Evolutionary conservation across 2,329 filamentous ascomycete species (phyloP), one percentile per base, ranked within the genome.

Genomic region (Herpomyces periplanetae): DNA sequence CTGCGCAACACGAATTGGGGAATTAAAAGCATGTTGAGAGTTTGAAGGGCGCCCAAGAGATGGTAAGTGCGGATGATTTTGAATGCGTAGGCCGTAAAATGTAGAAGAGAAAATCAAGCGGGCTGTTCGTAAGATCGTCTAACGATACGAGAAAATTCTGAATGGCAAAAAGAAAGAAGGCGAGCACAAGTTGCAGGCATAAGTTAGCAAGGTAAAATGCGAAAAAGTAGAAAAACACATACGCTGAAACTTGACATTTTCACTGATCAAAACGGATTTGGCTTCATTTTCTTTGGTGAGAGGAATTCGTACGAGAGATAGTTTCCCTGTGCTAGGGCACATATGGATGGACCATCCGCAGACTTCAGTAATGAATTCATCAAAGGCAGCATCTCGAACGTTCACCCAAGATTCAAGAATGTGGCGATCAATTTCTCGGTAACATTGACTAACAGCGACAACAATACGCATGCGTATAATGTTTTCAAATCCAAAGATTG

Each of bases 211-310:
- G 8, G 13, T 13, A 10, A 10, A 10, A 20, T 7, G 13, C n/a
- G 11, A 9, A 8, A 13, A 13, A 3, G 5, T 12, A 10, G 10
- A 5, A 15, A 11, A 12, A 15, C 21, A 38, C 43, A 38, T 35
- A 47, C 43, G 69, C 29, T 80, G 66, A 24, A 85, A 61, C 41
- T 64, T 69, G 34, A 96, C 80, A 28, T 80, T 73, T 49, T 96
- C 80, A 31, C 73, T 56, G 33, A 88, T 84, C 39, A 88, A 65
- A 15, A 71, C 63, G 40, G 80, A 80, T 49, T 84, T 69, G 17
- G 71, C 80, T 53, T 91, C 75, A 39, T 88, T 88, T 43, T 96
- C 80, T 35, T 80, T 66, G 46, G 96, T 96, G 33, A 61, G 47
- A 21, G 80, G 80, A 22, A 96, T 54, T 38, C 55, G 54, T 26